Base-by-base conservation (phyloP, 1,284 basidiomycete species). In the Heliocybe sulcata region DNA sequence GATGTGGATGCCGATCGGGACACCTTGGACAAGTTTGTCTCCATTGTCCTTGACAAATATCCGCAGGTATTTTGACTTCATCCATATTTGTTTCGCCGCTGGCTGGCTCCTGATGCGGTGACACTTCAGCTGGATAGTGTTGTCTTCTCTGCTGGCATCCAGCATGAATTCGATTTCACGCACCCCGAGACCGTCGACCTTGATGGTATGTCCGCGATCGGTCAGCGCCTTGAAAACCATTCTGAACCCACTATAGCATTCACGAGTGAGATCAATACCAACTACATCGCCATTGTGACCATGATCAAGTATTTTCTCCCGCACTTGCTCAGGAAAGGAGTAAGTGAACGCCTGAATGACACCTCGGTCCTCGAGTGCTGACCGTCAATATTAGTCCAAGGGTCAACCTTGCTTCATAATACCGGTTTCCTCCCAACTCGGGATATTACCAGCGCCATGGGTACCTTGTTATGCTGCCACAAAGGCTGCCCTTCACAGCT, bases 401-500 rank as follows among this genome's bases (percentile, higher is more conserved):
- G 76, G 75, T 2, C 72, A 69, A 2, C 77, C 76, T 2, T 74
- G 75, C 19, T 77, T 79, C 62, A 69, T 85, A 23, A 67, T 80
- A 12, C 74, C 77, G 1, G 73, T 86, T 42, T 78, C 79, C 0
- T 83, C 82, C 3, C 74, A 69, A 3, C 67, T 86, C 14, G 76
- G 68, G 2, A 70, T 83, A 29, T 58, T 74, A 22, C 81, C 82
- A 0, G 66, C 63, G 1, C 67, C 74, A 0, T 63, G 62, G 45
- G 67, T 79, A 0, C 65, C 74, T 1, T 78, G 78, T 57, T 85
- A 86, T 60, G 79, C 72, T 31, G 82, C 82, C 2, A 76, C 77
- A 1, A 85, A 86, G 65, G 81, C 82, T 4, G 83, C 83, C 1
- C 60, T 86, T 16, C 82, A 80, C 60, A 81, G 76, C 55, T 73